Evolutionary conservation across 2,329 filamentous ascomycete genomes (phyloP), one percentile per base, ranked within the genome.

Genomic region (Knufia petricola): DNA sequence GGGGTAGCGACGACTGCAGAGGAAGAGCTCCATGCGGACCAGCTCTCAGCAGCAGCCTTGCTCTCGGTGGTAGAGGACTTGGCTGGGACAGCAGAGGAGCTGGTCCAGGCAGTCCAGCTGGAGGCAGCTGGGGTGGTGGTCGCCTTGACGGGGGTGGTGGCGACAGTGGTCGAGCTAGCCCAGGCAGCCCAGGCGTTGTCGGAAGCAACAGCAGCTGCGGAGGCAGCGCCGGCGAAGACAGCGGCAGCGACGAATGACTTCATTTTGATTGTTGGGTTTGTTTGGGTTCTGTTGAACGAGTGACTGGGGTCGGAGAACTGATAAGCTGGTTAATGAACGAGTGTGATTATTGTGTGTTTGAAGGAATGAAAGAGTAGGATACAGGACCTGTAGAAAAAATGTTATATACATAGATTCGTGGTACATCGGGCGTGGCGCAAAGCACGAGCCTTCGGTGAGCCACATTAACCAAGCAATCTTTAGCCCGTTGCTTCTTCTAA

Each of bases 161-260:
- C 13, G 15, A 17, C 24, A 24, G 42, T 39, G 44, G 44, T 24
- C 8, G 31, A 37, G n/a, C 30, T 3, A 31, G 2, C 40, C 45
- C 45, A 47, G 4, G 4, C 15, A 20, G 2, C 21, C 37, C 36
- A 42, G 15, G 21, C 20, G 38, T 38, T 21, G 13, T 13, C 38
- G 38, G 20, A 21, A 19, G 20, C 30, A 37, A 32, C 44, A 28
- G 34, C 19, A 21, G 34, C 32, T 39, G 39, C 39, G 13, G 39
- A 23, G 39, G 15, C 39, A 34, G 39, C 24, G 46, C 37, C 37
- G 28, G 37, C 46, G 19, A 48, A 24, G 26, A 28, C 46, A 20
- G 46, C 26, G 24, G 34, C 21, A 36, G 46, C 46, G 46, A 42
- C 20, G 46, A 48, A 48, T 34, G 46, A 40, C 46, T 48, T 48